Evolutionary conservation across 371 early-diverging fungal species (phyloP).

Genomic region (Dipsacomyces acuminosporus): DNA sequence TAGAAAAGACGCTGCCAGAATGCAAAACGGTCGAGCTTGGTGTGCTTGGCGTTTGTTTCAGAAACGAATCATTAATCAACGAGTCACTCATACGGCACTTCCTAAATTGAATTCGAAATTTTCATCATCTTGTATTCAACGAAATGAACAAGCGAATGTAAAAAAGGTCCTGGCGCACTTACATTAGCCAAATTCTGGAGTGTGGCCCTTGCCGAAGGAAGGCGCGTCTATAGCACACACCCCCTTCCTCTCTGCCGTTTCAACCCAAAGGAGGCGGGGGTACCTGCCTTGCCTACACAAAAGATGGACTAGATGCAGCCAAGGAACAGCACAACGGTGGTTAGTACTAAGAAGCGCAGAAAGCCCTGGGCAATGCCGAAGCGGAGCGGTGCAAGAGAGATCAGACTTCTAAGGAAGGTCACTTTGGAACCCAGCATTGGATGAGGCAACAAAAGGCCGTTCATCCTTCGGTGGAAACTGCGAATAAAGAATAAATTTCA

Average conservation of each 20-base stretch:
- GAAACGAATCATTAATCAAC: conserved; percentile 16
- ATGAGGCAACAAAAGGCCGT: conserved; percentile 1
- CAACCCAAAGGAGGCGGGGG: too few species aligned
- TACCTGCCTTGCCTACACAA: too few species aligned
- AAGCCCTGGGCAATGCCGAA: background rate
- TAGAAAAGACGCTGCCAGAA: background rate
- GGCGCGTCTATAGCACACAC: too few species aligned
- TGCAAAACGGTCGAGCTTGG: background rate
- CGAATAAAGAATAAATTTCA: conserved; percentile 37
- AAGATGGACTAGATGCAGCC: too few species aligned
- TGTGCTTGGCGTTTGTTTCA: too few species aligned
- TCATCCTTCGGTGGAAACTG: conserved; percentile 47
- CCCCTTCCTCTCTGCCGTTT: too few species aligned
- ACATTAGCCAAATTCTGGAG: conserved; percentile 4
- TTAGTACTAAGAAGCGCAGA: background rate
- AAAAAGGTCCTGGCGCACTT: conserved; percentile 7
- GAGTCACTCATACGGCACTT: conserved; percentile 17
- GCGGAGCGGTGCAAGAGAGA: conserved; percentile 1
- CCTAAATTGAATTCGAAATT: conserved; percentile 6
- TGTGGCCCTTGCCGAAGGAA: too few species aligned
- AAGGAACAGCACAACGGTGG: too few species aligned
- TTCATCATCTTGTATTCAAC: conserved; percentile 5
- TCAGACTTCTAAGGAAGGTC: conserved; percentile 49
- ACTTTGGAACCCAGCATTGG: conserved; percentile 27
- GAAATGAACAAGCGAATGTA: background rate